Base-by-base conservation (phyloP, 495 filamentous ascomycete genomes). In the Evernia prunastri region DNA sequence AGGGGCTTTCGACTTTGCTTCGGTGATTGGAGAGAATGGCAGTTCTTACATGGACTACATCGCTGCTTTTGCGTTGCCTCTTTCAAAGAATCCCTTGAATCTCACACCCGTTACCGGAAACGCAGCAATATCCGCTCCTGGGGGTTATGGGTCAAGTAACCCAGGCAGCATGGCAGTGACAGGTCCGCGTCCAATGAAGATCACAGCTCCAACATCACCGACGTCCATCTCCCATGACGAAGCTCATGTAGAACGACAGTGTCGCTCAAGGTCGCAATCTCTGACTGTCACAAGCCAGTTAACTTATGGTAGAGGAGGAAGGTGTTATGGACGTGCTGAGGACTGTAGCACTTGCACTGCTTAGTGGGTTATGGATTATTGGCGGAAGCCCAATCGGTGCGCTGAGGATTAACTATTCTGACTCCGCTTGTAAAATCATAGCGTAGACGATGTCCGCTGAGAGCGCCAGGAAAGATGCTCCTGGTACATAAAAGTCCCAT, bases 1-100 rank as follows among this genome's bases (percentile, higher is more conserved):
- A 39, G 70, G 69, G 9, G 63, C 64, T 27, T 56, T 67, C 58
- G 76, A 77, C 67, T 66, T 63, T 29, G 75, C 73, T 35, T 73
- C 69, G 13, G 57, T 68, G 63, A 76, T 77, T 51, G 73, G 74
- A 10, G 51, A 61, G 39, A 62, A 37, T 36, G 70, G 72, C n/a
- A 74, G 73, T 43, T 67, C 72, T 53, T 75, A 74, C 42, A 57
- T 69, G 20, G 61, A 66, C 40, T 69, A 72, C 11, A 47, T 72
- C 43, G 69, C 64, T 33, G 69, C 68, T 33, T 63, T 70, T 57
- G 47, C 64, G 57, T 60, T 70, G 36, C 64, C 60, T n/a, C 33
- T 68, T 13, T 66, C 65, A 17, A 68, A 68, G 29, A 27, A 56
- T 27, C 37, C 43, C 12, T 40, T 67, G 53, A 60, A 66, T 47